phyloP scores from a whole-genome alignment of 2,329 filamentous ascomycete genomes.

The Trichoderma oligosporum region DNA sequence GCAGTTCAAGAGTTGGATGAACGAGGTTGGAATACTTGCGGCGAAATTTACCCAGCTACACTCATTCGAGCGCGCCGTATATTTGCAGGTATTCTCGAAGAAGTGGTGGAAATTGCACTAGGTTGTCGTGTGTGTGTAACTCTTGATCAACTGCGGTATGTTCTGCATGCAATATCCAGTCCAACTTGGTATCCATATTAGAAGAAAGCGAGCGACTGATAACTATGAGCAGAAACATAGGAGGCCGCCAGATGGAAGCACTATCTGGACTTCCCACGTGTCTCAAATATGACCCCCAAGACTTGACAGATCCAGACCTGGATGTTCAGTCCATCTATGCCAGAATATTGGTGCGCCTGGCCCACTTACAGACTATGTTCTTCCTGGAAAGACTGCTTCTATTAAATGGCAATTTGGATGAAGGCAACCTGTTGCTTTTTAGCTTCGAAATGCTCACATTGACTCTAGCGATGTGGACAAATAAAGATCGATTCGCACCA shows the following conservation, averaged over 20 bases:
- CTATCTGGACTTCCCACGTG: slow-evolving; percentile 30
- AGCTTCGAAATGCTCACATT: slow-evolving; percentile 47
- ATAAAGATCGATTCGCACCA: slow-evolving; percentile 43
- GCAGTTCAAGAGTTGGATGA: slow-evolving; percentile 37
- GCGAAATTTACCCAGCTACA: slow-evolving; percentile 42
- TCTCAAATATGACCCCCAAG: slow-evolving; percentile 37
- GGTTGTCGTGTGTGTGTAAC: slow-evolving; percentile 27
- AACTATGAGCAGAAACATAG: neutral
- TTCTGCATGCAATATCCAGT: too few relatives aligned
- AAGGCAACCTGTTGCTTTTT: slow-evolving; percentile 41
- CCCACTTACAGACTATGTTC: slow-evolving; percentile 55
- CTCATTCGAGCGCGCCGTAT: slow-evolving; percentile 44
- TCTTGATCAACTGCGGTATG: slow-evolving; percentile 10
- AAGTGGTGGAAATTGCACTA: slow-evolving; percentile 56
- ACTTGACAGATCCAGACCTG: slow-evolving; percentile 34
- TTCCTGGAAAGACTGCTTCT: slow-evolving; percentile 55
- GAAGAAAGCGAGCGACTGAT: neutral
- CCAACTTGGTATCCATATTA: neutral
- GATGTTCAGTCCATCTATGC: slow-evolving; percentile 37
- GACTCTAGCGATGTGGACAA: slow-evolving; percentile 47
- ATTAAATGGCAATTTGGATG: slow-evolving; percentile 38
- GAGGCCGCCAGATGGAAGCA: neutral
- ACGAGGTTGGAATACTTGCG: slow-evolving; percentile 50
- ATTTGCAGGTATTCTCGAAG: slow-evolving; percentile 52
- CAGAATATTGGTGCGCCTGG: slow-evolving; percentile 45